Evolutionary conservation across 2,329 filamentous ascomycete genomes (phyloP), one percentile per base, ranked within the genome.

Genomic region (Nemania sp.): DNA sequence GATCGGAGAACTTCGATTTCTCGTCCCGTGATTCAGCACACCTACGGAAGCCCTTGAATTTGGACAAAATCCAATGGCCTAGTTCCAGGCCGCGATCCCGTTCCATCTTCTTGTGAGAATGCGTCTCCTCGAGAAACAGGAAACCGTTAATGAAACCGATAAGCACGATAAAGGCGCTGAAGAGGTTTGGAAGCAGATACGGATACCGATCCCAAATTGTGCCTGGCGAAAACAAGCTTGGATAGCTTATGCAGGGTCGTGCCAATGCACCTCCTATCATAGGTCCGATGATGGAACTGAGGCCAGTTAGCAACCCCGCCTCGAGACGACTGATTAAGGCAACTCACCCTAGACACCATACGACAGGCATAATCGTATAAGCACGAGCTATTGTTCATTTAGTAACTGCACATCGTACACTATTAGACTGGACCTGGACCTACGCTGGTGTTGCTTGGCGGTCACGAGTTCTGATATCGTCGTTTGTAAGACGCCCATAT

Each of bases 291-390:
- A 97, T 96, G 23, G 93, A 96, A 64, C 88, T 90, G 65, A 65
- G 69, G 62, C 15, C 54, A 64, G 70, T 59, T 72, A 68, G 51
- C 34, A 49, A 62, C 62, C 42, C 56, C 55, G 36, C 7, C 39
- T 37, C 6, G 30, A 31, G 22, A 33, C 19, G 6, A n/a, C 14
- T 12, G 7, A 17, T 11, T 6, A 3, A 8, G 73, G 78, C 73
- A 78, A 74, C 79, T 74, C 77, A 90, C 79, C 94, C 94, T 67
- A 99, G 81, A 69, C 92, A 97, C 94, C 94, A 99, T 22, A 97
- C 90, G 70, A 96, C 91, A 6, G 94, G 94, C 91, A 99, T 97
- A 63, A 97, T 92, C 11, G 93, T 91, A 74, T 96, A 99, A 44
- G 93, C 94, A 64, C 90, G 90, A 63, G 92, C 89, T 91, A 57